Percentiles rank a stretch among this genome's conserved stretches.
phyloP scores from a whole-genome alignment of 306 rosid species.

The Datisca glomerata region DNA sequence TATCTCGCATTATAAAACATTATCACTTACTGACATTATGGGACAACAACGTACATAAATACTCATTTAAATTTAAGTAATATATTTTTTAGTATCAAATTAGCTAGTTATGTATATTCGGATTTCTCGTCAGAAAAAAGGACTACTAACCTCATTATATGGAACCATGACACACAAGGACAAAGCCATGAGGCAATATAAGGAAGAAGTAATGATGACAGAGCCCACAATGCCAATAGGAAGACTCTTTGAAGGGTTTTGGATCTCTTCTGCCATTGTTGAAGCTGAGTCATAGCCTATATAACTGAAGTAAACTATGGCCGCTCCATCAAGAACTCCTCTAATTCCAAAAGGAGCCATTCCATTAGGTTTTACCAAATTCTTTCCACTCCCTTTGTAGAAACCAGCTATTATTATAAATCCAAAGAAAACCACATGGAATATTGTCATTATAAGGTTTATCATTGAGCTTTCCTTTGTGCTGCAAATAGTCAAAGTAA shows the following conservation, averaged over 20 bases:
- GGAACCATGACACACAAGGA: conserved; percentile 79
- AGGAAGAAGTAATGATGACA: conserved; percentile 63
- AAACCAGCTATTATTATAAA: conserved; percentile 69
- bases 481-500: no score
- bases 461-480: conserved; percentile 84
- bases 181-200: conserved; percentile 84
- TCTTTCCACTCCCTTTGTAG: conserved; percentile 49
- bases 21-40: no score
- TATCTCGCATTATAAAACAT: no score
- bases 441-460: conserved; percentile 80
- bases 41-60: no score
- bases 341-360: conserved; percentile 59
- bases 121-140: neutral
- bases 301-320: conserved; percentile 78
- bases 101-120: no score
- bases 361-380: conserved; percentile 63
- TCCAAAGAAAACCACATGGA: conserved; percentile 82
- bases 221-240: conserved; percentile 90
- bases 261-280: conserved; percentile 90
- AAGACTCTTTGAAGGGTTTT: conserved; percentile 53
- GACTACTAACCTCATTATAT: no score
- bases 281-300: conserved; percentile 96
- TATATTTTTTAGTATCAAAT: no score
- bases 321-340: conserved; percentile 84
- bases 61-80: no score